phyloP scores from a whole-genome alignment of 805 yeast genomes.

The Kluyveromyces lactis region DNA sequence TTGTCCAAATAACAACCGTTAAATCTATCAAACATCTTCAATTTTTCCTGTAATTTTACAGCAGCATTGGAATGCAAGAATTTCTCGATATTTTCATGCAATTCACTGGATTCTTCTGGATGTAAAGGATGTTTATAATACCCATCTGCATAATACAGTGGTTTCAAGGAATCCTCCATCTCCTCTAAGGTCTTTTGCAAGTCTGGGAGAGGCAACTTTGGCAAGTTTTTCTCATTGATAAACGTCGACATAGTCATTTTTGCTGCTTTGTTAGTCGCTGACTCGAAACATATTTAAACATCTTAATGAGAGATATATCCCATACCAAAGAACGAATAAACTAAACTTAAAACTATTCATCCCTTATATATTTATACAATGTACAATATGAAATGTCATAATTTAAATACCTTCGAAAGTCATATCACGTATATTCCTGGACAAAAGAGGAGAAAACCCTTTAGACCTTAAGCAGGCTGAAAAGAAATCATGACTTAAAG shows the following conservation, averaged over 20 bases:
- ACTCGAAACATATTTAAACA: too few relatives aligned
- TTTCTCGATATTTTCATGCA: slow-evolving; percentile 36
- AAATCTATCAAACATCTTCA: slow-evolving; percentile 36
- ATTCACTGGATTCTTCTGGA: slow-evolving; percentile 21
- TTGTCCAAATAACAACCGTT: slow-evolving; percentile 49
- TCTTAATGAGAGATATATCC: too few relatives aligned
- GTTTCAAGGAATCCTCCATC: slow-evolving; percentile 48
- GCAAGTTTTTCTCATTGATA: slow-evolving; percentile 30
- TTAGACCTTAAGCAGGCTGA: too few relatives aligned
- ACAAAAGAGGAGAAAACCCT: too few relatives aligned
- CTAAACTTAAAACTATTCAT: too few relatives aligned
- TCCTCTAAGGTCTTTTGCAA: slow-evolving; percentile 43
- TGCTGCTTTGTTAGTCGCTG: not conserved
- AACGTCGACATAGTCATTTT: slow-evolving; percentile 6
- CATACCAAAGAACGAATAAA: too few relatives aligned
- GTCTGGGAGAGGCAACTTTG: slow-evolving; percentile 56
- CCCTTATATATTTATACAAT: too few relatives aligned
- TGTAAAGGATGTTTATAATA: slow-evolving; percentile 29
- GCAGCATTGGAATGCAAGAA: slow-evolving; percentile 39
- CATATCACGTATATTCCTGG: too few relatives aligned
- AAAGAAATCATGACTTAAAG: too few relatives aligned
- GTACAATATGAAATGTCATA: too few relatives aligned
- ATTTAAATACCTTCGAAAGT: too few relatives aligned
- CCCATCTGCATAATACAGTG: slow-evolving; percentile 48
- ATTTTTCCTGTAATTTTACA: slow-evolving; percentile 43